Conservation (phyloP, 1,284 basidiomycete genomes). For the Microstroma glucosiphilum region DNA sequence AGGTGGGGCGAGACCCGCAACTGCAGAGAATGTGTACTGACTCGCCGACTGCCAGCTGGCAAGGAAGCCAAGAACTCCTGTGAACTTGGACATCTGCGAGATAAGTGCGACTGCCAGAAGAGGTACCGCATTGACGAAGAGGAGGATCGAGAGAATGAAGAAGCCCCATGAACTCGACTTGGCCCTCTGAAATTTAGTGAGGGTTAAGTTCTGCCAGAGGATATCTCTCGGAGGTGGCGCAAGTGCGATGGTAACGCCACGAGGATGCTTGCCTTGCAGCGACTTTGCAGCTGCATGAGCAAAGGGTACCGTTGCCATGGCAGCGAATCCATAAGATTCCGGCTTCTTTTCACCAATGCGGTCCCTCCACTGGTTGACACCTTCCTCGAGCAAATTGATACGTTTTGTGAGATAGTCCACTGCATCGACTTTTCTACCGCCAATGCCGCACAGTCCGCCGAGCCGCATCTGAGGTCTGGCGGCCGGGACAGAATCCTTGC, state of each 20-base stretch:
- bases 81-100: slow-evolving; percentile 42
- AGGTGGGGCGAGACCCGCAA: slow-evolving; percentile 42
- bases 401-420: slow-evolving; percentile 40
- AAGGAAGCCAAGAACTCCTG: slow-evolving; percentile 28
- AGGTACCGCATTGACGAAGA: slow-evolving; percentile 45
- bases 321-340: slow-evolving; percentile 47
- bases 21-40: slow-evolving; percentile 36
- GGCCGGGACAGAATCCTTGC: slow-evolving; percentile 65
- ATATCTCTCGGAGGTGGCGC: slow-evolving; percentile 43
- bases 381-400: slow-evolving; percentile 36
- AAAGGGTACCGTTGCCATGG: slow-evolving; percentile 40
- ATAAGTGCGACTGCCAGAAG: slow-evolving; percentile 38
- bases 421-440: slow-evolving; percentile 62
- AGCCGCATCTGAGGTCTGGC: slow-evolving; percentile 68
- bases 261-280: slow-evolving; percentile 26
- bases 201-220: slow-evolving; percentile 45
- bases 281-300: slow-evolving; percentile 44
- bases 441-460: slow-evolving; percentile 67
- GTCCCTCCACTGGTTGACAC: slow-evolving; percentile 54
- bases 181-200: slow-evolving; percentile 24
- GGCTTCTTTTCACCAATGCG: slow-evolving; percentile 37
- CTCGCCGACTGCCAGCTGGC: slow-evolving; percentile 27
- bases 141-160: slow-evolving; percentile 31
- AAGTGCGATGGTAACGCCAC: slow-evolving; percentile 33
- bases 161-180: slow-evolving; percentile 34